phyloP scores from a whole-genome alignment of 257 asterid genomes.

The Ajuga chamaepitys region DNA sequence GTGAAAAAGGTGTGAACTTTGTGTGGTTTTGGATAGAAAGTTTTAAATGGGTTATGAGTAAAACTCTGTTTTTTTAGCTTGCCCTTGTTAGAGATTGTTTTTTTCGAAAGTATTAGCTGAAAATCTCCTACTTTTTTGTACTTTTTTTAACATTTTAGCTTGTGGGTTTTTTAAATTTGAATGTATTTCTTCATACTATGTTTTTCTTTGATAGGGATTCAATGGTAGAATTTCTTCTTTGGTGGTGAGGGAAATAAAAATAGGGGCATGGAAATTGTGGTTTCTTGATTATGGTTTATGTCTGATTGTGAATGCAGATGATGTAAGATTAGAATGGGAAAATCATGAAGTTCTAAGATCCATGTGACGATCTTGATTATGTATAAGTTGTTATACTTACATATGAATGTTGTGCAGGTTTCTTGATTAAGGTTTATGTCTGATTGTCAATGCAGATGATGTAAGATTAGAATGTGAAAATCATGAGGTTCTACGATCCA shows the following conservation, averaged over 20 bases:
- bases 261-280: not conserved
- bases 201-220: constrained; percentile 2
- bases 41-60: not conserved
- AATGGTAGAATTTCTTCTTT: no score
- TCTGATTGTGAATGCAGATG: not conserved
- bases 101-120: not conserved
- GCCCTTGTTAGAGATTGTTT: not conserved
- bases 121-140: not conserved
- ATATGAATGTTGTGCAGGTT: no score
- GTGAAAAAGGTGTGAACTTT: constrained; percentile 9
- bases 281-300: constrained; percentile 3
- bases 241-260: no score
- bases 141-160: not conserved
- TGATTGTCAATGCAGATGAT: no score
- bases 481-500: no score
- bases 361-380: no score
- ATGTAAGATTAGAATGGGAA: no score
- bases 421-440: no score
- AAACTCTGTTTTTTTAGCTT: not conserved
- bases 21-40: not conserved
- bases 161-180: not conserved
- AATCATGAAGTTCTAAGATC: no score
- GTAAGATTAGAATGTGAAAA: no score
- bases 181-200: not conserved
- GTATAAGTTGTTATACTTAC: no score